phyloP scores from a whole-genome alignment of 352 stramenopile species.

The Phytophthora pini region DNA sequence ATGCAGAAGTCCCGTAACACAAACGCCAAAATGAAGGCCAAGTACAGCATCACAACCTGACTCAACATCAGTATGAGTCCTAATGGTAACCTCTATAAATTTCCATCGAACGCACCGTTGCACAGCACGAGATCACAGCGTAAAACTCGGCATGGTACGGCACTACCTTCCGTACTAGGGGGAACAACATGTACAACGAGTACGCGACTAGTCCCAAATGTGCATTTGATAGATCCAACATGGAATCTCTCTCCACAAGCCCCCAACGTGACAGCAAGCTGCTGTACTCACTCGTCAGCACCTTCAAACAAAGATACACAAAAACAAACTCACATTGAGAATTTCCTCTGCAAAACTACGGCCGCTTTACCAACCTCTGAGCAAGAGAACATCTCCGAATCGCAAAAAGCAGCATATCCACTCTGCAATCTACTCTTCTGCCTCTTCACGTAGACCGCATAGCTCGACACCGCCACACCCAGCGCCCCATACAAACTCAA shows the following conservation, averaged over 20 bases:
- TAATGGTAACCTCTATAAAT: no score
- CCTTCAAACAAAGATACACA: conserved; percentile 28
- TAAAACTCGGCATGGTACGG: conserved; percentile 60
- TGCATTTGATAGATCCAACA: conserved; percentile 58
- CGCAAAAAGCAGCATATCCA: conserved; percentile 61
- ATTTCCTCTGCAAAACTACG: no score
- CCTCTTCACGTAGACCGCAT: conserved; percentile 57
- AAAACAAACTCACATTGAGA: neutral
- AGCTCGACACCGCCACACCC: conserved; percentile 38
- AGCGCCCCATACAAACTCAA: conserved; percentile 33
- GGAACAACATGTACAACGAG: conserved; percentile 56
- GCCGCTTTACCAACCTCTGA: conserved; percentile 42
- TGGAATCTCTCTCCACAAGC: conserved; percentile 45
- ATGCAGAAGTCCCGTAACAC: conserved; percentile 64
- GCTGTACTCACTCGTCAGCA: conserved; percentile 67
- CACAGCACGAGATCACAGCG: conserved; percentile 39
- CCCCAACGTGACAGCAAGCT: conserved; percentile 51
- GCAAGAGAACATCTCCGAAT: conserved; percentile 61
- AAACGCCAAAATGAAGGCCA: conserved; percentile 66
- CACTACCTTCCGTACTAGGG: conserved; percentile 35
- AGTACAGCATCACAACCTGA: conserved; percentile 53
- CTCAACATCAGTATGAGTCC: conserved; percentile 5
- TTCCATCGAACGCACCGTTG: conserved; percentile 31
- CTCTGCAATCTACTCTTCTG: conserved; percentile 45
- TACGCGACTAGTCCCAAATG: conserved; percentile 56